Base-by-base conservation (phyloP, 2,329 filamentous ascomycete species). In the Cylindrodendrum hubeiense region DNA sequence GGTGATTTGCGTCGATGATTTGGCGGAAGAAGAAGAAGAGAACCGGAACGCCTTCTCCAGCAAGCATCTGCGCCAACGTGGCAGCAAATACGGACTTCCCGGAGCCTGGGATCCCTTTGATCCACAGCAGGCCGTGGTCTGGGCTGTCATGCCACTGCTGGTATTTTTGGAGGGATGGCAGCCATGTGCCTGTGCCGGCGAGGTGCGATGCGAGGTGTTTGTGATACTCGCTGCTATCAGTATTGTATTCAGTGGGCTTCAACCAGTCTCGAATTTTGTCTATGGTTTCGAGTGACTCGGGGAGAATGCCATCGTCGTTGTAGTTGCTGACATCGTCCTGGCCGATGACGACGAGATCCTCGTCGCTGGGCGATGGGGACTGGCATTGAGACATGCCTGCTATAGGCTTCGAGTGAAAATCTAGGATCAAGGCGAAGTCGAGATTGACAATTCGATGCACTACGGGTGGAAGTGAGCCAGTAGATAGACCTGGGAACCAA, bases 1-100 rank as follows among this genome's bases (percentile, higher is more conserved):
- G 57, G 43, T 77, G 75, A 49, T 80, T 80, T 3, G 74, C 73
- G 21, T 77, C 74, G 54, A 80, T 74, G 43, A 78, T 80, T 52
- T 79, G 77, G 8, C 78, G 76, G 61, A 80, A 80, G 70, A 80
- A 80, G 63, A 80, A 79, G 65, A 72, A 78, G 1, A 80, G 70
- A 4, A 79, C 73, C 0, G 75, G 76, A 7, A 46, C 41, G 15
- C 39, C 55, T 50, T n/a, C 69, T 60, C 1, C 6, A 15, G 44
- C 43, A 6, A 68, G 41, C 8, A 70, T 43, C 10, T 71, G n/a
- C 30, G 73, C 64, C 15, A 75, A 46, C 3, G 46, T 67, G 17
- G 74, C 75, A 19, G 76, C 75, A 34, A 76, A 60, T 33, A 79
- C 77, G 15, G 76, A 78, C 62, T 79, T 79, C 2, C 80, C 80